phyloP scores from a whole-genome alignment of 352 stramenopile genomes.

The Plasmopara muralis region DNA sequence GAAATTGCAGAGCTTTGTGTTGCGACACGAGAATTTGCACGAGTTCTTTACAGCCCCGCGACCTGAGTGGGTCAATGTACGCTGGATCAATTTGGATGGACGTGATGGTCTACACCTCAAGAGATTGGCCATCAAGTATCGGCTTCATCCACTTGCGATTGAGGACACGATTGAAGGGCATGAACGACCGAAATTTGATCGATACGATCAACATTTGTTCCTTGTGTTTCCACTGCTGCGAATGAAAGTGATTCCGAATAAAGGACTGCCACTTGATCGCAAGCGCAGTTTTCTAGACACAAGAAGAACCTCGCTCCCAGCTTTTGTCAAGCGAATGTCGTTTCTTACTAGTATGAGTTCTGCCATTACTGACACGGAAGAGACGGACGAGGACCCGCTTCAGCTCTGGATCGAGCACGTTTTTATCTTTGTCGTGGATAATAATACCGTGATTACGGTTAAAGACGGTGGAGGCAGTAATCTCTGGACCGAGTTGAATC shows the following conservation, averaged over 20 bases:
- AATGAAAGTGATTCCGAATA: constrained; percentile 50
- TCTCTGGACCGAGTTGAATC: constrained; percentile 70
- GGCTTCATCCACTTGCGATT: constrained; percentile 75
- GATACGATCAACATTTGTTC: constrained; percentile 79
- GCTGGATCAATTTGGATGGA: constrained; percentile 84
- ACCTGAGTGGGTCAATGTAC: constrained; percentile 73
- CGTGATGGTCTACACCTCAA: constrained; percentile 80
- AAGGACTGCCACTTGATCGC: constrained; percentile 24
- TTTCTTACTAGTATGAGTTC: constrained; percentile 18
- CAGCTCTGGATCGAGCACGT: constrained; percentile 79
- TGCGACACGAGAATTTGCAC: constrained; percentile 43
- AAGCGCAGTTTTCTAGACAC: constrained; percentile 27
- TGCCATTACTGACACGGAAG: constrained; percentile 17
- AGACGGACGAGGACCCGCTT: constrained; percentile 54
- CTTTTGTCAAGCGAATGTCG: constrained; percentile 34
- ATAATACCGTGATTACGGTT: constrained; percentile 83
- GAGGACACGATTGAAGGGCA: constrained; percentile 86
- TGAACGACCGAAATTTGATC: constrained; percentile 81
- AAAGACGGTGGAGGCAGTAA: constrained; percentile 59
- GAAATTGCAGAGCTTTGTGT: constrained; percentile 56
- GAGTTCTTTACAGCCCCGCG: constrained; percentile 72
- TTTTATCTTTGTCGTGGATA: constrained; percentile 73
- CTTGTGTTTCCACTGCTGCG: constrained; percentile 76
- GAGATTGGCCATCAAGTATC: constrained; percentile 83
- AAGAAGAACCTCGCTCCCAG: constrained; percentile 20